phyloP scores from a whole-genome alignment of 2,329 filamentous ascomycete species.

The Sordariomycetes sp. region DNA sequence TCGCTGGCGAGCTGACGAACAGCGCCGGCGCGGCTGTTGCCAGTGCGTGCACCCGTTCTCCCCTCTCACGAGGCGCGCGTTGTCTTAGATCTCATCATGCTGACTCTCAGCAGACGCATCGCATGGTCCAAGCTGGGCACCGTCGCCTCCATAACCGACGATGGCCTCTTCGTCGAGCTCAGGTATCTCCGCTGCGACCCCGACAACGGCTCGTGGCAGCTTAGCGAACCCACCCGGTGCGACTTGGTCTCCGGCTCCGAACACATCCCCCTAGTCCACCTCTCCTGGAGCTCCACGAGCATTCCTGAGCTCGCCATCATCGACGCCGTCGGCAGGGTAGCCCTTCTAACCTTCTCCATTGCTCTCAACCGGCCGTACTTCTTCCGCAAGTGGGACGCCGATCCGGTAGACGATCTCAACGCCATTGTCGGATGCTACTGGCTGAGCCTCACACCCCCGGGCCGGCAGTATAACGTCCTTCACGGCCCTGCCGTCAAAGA shows the following conservation, averaged over 20 bases:
- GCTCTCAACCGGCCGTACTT: slow-evolving; percentile 60
- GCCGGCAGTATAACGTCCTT: slow-evolving; percentile 30
- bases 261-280: slow-evolving; percentile 58
- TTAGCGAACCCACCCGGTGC: slow-evolving; percentile 58
- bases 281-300: slow-evolving; percentile 64
- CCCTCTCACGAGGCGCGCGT: not conserved
- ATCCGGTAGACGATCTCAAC: slow-evolving; percentile 60
- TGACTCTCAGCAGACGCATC: slow-evolving; percentile 44
- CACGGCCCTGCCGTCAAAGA: slow-evolving; percentile 52
- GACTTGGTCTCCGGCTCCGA: slow-evolving; percentile 48
- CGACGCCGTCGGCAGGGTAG: slow-evolving; percentile 65
- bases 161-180: slow-evolving; percentile 58
- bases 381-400: slow-evolving; percentile 49
- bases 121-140: slow-evolving; percentile 82
- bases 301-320: slow-evolving; percentile 73
- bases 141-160: slow-evolving; percentile 66
- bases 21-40: slow-evolving; percentile 63
- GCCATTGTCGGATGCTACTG: slow-evolving; percentile 77
- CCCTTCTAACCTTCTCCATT: slow-evolving; percentile 58
- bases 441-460: slow-evolving; percentile 48
- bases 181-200: slow-evolving; percentile 58
- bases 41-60: slow-evolving; percentile 43
- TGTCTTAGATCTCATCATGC: slow-evolving; percentile 3
- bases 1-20: slow-evolving; percentile 60
- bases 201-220: slow-evolving; percentile 58